These are phyloP conservation scores for Rhynchosporium graminicola DNA, from an alignment of 2,329 filamentous ascomycete genomes.

Conservation along the genomic window DNA sequence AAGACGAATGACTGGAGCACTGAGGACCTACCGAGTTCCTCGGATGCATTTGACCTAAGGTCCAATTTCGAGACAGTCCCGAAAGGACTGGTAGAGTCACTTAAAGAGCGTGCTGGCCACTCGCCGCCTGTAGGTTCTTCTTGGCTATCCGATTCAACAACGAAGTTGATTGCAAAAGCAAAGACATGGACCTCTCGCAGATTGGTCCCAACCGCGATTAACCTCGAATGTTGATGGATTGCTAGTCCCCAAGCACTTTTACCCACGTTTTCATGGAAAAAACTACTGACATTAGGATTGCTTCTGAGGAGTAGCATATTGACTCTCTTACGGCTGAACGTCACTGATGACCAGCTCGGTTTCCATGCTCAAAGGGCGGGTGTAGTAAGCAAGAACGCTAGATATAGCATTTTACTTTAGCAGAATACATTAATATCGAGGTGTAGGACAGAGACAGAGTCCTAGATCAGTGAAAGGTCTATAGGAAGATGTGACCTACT, in stretches of 20 bases:
- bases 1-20: not conserved
- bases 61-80: not conserved
- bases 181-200: conserved; percentile 58
- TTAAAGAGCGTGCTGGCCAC: not conserved
- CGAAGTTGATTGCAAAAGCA: not conserved
- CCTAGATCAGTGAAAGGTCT: no score
- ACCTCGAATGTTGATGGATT: conserved; percentile 75
- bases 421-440: no score
- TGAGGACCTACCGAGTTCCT: not conserved
- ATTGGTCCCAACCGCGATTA: conserved; percentile 87
- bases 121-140: not conserved
- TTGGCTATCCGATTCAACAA: not conserved
- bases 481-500: conserved; percentile 40
- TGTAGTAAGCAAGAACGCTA: conserved; percentile 66
- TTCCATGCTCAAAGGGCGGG: conserved; percentile 36
- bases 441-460: no score
- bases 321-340: conserved; percentile 28
- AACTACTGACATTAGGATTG: conserved; percentile 40
- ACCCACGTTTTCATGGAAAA: conserved; percentile 77
- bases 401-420: no score
- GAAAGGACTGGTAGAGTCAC: not conserved
- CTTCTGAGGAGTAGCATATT: not conserved
- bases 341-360: conserved; percentile 15
- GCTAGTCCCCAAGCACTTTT: conserved; percentile 82
- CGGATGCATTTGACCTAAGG: not conserved